A percentile compares a stretch with the other conserved stretches of the same genome.
These are phyloP conservation scores for Boletales sp. DNA, from an alignment of 768 basidiomycete species.

Conservation along the genomic window DNA sequence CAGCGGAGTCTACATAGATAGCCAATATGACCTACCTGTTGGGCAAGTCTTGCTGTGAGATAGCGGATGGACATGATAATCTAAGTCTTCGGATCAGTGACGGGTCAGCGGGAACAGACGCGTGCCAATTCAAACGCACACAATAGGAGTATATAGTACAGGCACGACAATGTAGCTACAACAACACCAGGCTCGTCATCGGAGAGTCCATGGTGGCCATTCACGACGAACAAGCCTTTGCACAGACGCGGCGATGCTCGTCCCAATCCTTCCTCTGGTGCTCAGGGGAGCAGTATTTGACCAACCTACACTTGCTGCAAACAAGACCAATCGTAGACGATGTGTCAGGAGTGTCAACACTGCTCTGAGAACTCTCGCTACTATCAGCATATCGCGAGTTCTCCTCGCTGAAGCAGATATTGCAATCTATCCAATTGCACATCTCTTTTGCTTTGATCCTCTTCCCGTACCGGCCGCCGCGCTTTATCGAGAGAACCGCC, in stretches of 20 bases:
- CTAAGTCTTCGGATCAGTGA: background rate
- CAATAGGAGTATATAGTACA: background rate
- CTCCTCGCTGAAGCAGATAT: slow-evolving; percentile 54
- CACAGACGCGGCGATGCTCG: slow-evolving; percentile 70
- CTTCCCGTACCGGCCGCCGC: slow-evolving; percentile 48
- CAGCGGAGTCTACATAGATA: background rate
- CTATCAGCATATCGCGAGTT: slow-evolving; percentile 29
- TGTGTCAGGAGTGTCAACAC: slow-evolving; percentile 32
- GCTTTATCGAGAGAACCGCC: slow-evolving; percentile 57
- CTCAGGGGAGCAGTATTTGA: slow-evolving; percentile 72
- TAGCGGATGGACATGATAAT: slow-evolving; percentile 55
- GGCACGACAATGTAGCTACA: slow-evolving; percentile 6
- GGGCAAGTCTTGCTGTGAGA: slow-evolving; percentile 68
- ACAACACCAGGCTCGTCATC: background rate
- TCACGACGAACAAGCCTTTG: slow-evolving; percentile 30
- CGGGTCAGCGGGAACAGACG: background rate
- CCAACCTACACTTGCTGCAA: slow-evolving; percentile 75
- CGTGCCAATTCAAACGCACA: background rate
- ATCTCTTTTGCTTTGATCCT: slow-evolving; percentile 56
- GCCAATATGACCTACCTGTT: slow-evolving; percentile 49
- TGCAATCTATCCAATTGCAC: slow-evolving; percentile 83
- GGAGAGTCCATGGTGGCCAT: background rate
- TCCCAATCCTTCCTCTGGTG: slow-evolving; percentile 78
- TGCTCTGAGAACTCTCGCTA: slow-evolving; percentile 44
- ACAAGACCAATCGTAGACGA: slow-evolving; percentile 47